Percentiles rank a stretch among this genome's conserved stretches.
Conservation (phyloP, 2,329 filamentous ascomycete genomes). For the Blastomyces silverae region DNA sequence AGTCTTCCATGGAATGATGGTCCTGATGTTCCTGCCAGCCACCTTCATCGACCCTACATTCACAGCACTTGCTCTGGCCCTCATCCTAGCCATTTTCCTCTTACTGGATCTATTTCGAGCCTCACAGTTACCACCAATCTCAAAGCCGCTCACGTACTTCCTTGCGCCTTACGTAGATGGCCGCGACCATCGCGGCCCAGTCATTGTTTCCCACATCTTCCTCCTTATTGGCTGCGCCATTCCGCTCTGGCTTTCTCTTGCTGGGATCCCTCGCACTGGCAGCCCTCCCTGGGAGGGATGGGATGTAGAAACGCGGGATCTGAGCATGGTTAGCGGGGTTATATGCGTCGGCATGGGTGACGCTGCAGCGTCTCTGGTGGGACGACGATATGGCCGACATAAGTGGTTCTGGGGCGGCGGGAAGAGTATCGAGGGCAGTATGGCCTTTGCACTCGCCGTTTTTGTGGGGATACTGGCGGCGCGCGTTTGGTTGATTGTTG, state of each 20-base stretch:
- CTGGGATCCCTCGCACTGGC: conserved; percentile 56
- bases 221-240: conserved; percentile 91
- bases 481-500: conserved; percentile 66
- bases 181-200: conserved; percentile 81
- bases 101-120: conserved; percentile 84
- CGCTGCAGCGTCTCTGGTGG: conserved; percentile 83
- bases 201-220: conserved; percentile 95
- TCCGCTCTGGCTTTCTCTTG: conserved; percentile 82
- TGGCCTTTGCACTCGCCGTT: conserved; percentile 77
- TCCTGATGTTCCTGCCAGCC: conserved; percentile 84
- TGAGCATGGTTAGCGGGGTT: conserved; percentile 86
- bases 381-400: conserved; percentile 71
- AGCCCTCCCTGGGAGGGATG: conserved; percentile 58
- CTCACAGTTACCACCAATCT: conserved; percentile 83
- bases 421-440: conserved; percentile 81
- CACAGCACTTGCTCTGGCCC: conserved; percentile 66
- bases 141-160: conserved; percentile 76
- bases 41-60: conserved; percentile 83
- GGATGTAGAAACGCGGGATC: conserved; percentile 66
- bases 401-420: conserved; percentile 98
- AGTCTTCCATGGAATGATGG: conserved; percentile 98
- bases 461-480: conserved; percentile 64
- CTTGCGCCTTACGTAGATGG: conserved; percentile 92
- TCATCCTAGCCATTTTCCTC: conserved; percentile 77
- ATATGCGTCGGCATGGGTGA: conserved; percentile 94